Percentiles rank a stretch among this genome's conserved stretches.
Evolutionary conservation across 1,139 yeast genomes (phyloP).

Genomic region (Candida glucosophila): DNA sequence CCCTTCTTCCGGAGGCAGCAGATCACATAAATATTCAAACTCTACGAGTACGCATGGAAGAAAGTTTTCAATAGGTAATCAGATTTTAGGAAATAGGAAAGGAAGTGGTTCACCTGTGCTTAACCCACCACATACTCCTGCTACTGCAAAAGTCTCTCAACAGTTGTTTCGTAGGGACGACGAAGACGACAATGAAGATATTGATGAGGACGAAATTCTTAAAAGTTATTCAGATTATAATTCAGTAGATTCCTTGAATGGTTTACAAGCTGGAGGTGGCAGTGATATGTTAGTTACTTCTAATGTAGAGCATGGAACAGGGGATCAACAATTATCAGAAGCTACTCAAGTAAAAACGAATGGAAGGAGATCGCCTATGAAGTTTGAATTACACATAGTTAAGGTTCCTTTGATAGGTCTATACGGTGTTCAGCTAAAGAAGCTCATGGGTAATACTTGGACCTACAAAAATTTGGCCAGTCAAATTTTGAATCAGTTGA

Average conservation of each 20-base stretch:
- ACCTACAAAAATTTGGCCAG: slow-evolving; percentile 90
- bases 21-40: slow-evolving; percentile 15
- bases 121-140: slow-evolving; percentile 45
- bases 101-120: slow-evolving; percentile 37
- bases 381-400: slow-evolving; percentile 87
- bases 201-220: slow-evolving; percentile 16
- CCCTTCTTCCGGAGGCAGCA: slow-evolving; percentile 9
- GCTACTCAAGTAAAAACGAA: no score
- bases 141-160: slow-evolving; percentile 34
- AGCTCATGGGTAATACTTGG: slow-evolving; percentile 92
- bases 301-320: slow-evolving; percentile 45
- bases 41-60: slow-evolving; percentile 39
- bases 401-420: slow-evolving; percentile 86
- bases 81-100: slow-evolving; percentile 36
- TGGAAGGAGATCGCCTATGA: slow-evolving; percentile 45
- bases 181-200: slow-evolving; percentile 24
- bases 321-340: no score
- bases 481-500: slow-evolving; percentile 70
- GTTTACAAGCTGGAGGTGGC: slow-evolving; percentile 41
- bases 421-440: slow-evolving; percentile 93
- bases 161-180: slow-evolving; percentile 32
- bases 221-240: slow-evolving; percentile 36
- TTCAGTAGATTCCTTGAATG: slow-evolving; percentile 56
- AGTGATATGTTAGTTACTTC: slow-evolving; percentile 62
- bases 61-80: slow-evolving; percentile 55